phyloP scores from a whole-genome alignment of 208 protist species.

The Naegleria lovaniensis region DNA sequence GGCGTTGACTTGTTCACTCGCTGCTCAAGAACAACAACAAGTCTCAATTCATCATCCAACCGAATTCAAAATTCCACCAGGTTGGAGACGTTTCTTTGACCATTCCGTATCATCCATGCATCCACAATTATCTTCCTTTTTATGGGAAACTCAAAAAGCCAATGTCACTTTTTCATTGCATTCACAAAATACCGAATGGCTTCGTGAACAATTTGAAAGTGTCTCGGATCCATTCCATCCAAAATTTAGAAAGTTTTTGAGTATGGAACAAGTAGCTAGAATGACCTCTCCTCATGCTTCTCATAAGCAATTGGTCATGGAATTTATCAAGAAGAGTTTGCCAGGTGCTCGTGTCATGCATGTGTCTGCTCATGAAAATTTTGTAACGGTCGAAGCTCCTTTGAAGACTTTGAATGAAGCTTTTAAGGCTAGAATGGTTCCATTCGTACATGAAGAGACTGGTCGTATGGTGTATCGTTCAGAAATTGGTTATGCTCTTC shows the following conservation, averaged over 20 bases:
- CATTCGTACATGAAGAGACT: not conserved
- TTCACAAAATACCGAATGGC: not conserved
- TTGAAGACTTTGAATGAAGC: too few species aligned
- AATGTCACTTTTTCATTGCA: not conserved
- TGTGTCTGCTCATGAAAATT: not conserved
- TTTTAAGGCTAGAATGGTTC: not conserved
- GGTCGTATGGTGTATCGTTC: not conserved
- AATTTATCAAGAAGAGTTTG: not conserved
- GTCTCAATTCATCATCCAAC: too few species aligned
- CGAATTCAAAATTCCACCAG: not conserved
- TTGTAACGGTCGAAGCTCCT: not conserved
- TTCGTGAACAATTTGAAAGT: not conserved
- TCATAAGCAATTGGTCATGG: not conserved
- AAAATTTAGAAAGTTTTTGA: not conserved
- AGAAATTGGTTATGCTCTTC: not conserved
- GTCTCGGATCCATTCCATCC: not conserved
- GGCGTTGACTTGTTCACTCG: too few species aligned
- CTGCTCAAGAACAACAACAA: too few species aligned
- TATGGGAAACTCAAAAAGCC: not conserved
- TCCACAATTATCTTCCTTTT: not conserved
- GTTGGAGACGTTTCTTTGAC: not conserved
- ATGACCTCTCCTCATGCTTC: not conserved
- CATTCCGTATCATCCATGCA: not conserved
- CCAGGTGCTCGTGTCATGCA: not conserved
- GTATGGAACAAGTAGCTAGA: not conserved